Conservation (phyloP, 176 grass and related monocot species). For the Tillandsia leiboldiana region DNA sequence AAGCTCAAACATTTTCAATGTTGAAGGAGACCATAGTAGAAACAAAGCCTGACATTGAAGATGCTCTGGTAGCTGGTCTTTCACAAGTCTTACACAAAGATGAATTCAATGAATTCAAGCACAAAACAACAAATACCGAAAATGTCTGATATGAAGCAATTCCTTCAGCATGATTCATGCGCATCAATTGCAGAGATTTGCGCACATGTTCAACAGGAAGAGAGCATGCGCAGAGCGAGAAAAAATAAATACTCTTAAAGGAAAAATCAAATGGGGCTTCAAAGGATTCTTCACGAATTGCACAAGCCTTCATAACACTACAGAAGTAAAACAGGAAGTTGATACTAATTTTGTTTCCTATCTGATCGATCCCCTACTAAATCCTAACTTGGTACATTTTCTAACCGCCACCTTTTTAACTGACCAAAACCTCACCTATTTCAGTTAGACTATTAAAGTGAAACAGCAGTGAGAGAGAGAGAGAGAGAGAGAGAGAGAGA, state of each 20-base stretch:
- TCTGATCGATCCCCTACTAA: background rate
- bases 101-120: too few species aligned
- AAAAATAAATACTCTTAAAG: background rate
- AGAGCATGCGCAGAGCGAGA: background rate
- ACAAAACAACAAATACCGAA: background rate
- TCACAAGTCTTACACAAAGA: too few species aligned
- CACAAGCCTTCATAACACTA: background rate
- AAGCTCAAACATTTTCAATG: too few species aligned
- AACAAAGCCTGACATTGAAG: too few species aligned
- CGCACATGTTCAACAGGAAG: background rate
- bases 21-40: too few species aligned
- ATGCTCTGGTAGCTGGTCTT: too few species aligned
- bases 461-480: background rate
- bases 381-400: too few species aligned
- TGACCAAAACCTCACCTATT: background rate
- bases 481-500: background rate
- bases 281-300: background rate
- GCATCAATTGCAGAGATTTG: background rate
- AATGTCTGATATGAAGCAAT: background rate
- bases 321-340: background rate
- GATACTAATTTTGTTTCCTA: background rate
- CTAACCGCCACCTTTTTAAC: background rate
- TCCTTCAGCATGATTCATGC: background rate
- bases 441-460: background rate
- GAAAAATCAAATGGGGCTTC: background rate